A percentile compares a stretch with the other conserved stretches of the same genome.
Evolutionary conservation across 2,329 filamentous ascomycete species (phyloP).

Genomic region (Ophiostoma quercus): DNA sequence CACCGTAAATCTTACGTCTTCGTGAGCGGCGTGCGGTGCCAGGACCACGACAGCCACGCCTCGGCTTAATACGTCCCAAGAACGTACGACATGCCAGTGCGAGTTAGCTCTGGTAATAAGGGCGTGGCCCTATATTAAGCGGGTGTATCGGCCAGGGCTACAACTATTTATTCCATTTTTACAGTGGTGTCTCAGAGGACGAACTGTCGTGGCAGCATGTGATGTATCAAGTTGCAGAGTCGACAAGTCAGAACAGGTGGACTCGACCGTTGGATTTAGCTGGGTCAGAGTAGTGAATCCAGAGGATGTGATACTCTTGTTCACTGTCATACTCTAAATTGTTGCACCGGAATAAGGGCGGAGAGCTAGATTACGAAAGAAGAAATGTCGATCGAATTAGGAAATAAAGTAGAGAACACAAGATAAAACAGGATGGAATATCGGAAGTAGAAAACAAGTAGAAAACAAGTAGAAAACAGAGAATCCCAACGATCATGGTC

Average conservation of each 20-base stretch:
- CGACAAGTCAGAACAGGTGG: constrained; percentile 15
- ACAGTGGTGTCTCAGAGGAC: background rate
- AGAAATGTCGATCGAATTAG: background rate
- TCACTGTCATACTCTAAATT: background rate
- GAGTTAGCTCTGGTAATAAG: background rate
- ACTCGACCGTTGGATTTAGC: background rate
- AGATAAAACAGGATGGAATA: background rate
- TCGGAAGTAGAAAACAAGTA: background rate
- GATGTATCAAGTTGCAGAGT: background rate
- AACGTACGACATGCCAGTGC: background rate
- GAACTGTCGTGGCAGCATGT: background rate
- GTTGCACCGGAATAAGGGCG: background rate
- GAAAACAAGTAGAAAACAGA: background rate
- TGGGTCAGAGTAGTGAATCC: background rate
- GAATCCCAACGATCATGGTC: background rate
- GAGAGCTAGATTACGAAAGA: background rate
- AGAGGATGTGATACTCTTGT: background rate
- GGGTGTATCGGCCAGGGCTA: too few relatives aligned
- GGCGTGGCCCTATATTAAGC: background rate
- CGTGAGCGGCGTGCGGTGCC: too few relatives aligned
- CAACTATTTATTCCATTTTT: background rate
- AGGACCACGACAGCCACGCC: background rate
- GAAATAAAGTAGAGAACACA: background rate
- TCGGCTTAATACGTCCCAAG: background rate
- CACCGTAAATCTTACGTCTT: background rate